Conservation (phyloP, 139 green algal species). For the Pseudopediastrum boryanum region DNA sequence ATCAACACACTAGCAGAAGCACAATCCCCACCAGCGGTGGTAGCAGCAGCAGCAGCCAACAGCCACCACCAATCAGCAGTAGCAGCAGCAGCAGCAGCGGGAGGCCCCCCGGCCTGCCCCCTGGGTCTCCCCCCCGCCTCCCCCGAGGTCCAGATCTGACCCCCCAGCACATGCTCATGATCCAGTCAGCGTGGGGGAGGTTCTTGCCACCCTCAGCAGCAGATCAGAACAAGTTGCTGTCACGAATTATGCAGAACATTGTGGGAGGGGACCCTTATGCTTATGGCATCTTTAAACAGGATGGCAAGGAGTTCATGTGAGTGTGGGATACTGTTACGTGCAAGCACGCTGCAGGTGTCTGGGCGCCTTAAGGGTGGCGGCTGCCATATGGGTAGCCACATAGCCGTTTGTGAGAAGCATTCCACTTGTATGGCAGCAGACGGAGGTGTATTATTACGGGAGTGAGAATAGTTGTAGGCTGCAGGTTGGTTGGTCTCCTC, state of each 20-base stretch:
- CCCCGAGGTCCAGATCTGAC: constrained; percentile 18
- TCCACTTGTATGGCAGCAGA: no score
- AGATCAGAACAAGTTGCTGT: constrained; percentile 45
- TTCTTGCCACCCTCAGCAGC: constrained; percentile 15
- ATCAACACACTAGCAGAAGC: constrained; percentile 6
- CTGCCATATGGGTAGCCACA: no score
- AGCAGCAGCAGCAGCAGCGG: constrained; percentile 21
- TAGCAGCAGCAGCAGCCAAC: constrained; percentile 13
- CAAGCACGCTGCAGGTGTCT: no score
- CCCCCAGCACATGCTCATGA: constrained; percentile 1
- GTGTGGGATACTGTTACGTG: no score
- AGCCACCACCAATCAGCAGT: not conserved
- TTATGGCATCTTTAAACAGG: constrained; percentile 42
- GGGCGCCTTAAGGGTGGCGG: no score
- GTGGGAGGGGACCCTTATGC: constrained; percentile 35
- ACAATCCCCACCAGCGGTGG: not conserved
- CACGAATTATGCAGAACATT: constrained; percentile 21
- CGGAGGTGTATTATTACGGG: no score
- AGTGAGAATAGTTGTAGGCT: no score
- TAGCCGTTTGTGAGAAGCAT: no score
- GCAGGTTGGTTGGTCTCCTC: no score
- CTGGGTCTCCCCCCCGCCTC: no score
- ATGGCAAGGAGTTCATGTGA: constrained; percentile 45
- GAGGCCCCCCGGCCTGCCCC: not conserved
- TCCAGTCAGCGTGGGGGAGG: constrained; percentile 16